Percentiles rank a stretch among this genome's conserved stretches.
Conservation (phyloP, 352 stramenopile species). For the Globisporangium heterothallicum region DNA sequence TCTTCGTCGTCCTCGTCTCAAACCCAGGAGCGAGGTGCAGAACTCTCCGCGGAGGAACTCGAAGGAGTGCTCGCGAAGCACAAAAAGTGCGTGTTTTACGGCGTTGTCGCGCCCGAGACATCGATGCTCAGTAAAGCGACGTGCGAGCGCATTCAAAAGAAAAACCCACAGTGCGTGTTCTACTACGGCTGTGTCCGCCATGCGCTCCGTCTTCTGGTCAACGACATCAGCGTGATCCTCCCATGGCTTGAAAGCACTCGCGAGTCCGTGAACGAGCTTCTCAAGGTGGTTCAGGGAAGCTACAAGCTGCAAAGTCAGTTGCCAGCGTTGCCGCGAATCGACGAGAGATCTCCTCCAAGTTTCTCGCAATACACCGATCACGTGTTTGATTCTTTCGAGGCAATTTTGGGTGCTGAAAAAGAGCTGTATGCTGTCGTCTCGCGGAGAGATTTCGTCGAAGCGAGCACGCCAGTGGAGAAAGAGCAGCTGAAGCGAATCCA, state of each 20-base stretch:
- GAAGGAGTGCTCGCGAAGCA: conserved; percentile 42
- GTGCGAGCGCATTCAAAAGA: conserved; percentile 49
- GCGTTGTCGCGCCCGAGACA: conserved; percentile 43
- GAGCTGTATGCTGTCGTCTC: conserved; percentile 49
- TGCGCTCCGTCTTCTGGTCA: conserved; percentile 41
- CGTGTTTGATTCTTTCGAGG: conserved; percentile 37
- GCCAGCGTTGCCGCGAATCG: conserved; percentile 10
- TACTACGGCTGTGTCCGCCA: conserved; percentile 60
- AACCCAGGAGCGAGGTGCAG: conserved; percentile 13
- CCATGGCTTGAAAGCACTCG: conserved; percentile 43
- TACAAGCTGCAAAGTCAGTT: conserved; percentile 34
- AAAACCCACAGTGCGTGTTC: conserved; percentile 51
- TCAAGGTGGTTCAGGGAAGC: conserved; percentile 36
- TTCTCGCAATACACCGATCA: conserved; percentile 4
- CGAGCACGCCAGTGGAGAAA: conserved; percentile 31
- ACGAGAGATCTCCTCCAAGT: background rate
- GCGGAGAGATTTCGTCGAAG: conserved; percentile 52
- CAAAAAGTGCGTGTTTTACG: conserved; percentile 47
- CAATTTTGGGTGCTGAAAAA: conserved; percentile 43
- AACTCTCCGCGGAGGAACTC: conserved; percentile 37
- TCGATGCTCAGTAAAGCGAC: conserved; percentile 31
- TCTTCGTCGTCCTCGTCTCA: background rate
- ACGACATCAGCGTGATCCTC: conserved; percentile 41
- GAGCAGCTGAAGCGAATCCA: conserved; percentile 45
- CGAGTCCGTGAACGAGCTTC: conserved; percentile 31